Evolutionary conservation across 176 grass and related monocot genomes (phyloP), one percentile per base, ranked within the genome.

Genomic region (Calamus simplicifolius): DNA sequence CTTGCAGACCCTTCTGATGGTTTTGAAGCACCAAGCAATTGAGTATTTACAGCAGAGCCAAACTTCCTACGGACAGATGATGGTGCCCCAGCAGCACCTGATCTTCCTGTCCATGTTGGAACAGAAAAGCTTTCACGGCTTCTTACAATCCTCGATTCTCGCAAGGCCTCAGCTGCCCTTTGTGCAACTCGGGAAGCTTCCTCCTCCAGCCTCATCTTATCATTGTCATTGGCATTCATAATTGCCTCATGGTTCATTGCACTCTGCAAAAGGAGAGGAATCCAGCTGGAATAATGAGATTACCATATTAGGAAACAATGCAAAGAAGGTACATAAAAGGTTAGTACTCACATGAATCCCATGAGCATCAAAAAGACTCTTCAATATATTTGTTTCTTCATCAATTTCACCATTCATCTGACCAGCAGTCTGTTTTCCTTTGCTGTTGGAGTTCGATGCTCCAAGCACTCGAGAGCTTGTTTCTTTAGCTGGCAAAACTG

Each of bases 161-260:
- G 87, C 62, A 96, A 73, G 48, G 92, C 92, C 65, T 85, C 86
- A 16, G 87, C 92, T 59, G 92, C 87, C 68, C 80, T 79, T 27
- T 87, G 87, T 69, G 92, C 92, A 52, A 97, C 86, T 62, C 68
- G 80, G 26, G 86, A 85, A 25, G 92, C 87, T 43, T 90, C 77
- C 64, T 77, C 83, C 63, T 96, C 92, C 55, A 90, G 54, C 2
- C 81, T 73, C 74, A 96, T 0, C 75, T 90, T 91, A 64, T 76
- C 59, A 54, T 97, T 83, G 19, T 97, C 87, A 18, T 82, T 90
- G 5, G 79, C 92, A 55, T 81, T 82, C 59, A 90, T 80, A 70
- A 97, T 97, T 16, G 80, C 92, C 75, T 97, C 92, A 69, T 97
- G 92, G 58, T 97, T 88, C 67, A 91, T 74, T 4, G 87, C 87